Evolutionary conservation across 495 filamentous ascomycete species (phyloP), one percentile per base, ranked within the genome.

Genomic region (Immersiella caudata): DNA sequence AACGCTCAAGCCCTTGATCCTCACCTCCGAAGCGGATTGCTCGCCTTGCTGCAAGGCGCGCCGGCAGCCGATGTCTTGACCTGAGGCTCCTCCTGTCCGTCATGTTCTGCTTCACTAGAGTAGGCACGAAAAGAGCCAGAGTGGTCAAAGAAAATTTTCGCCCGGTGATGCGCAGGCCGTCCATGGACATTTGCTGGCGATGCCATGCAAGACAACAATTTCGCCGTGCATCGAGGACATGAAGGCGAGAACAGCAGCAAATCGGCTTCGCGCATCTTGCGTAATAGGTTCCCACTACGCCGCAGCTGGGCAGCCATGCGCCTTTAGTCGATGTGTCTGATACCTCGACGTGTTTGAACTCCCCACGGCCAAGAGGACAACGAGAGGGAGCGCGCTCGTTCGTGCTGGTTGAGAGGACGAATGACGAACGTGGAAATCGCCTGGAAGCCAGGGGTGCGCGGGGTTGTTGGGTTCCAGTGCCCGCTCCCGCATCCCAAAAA

Each of bases 231-330:
- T 67, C 68, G 63, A 54, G 35, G 20, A 52, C 66, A 65, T 4
- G 54, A 66, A 64, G 25, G 60, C 67, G 65, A 70, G 26, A 22
- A 33, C 59, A 59, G 29, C 51, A 60, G 50, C 69, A 67, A 71
- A 73, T 71, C 54, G 67, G 20, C 25, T 58, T 62, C 22, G 67
- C 56, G 21, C 50, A 16, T 59, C 24, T 12, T 26, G 14, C 54
- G 62, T 26, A 68, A 67, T 54, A 62, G 70, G 69, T 71, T 69
- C 54, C 35, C 65, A 55, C 64, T 61, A 70, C 66, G 66, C 70
- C 52, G 70, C 67, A 67, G 35, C 73, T 77, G 75, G 73, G 75
- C 75, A 77, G 73, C 75, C 36, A 77, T 75, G 75, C 73, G 67
- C 73, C 70, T 64, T 60, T 69, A 66, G 68, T 66, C 36, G 70